Conservation (phyloP, 495 filamentous ascomycete genomes). For the Aspergillus heteromorphus region DNA sequence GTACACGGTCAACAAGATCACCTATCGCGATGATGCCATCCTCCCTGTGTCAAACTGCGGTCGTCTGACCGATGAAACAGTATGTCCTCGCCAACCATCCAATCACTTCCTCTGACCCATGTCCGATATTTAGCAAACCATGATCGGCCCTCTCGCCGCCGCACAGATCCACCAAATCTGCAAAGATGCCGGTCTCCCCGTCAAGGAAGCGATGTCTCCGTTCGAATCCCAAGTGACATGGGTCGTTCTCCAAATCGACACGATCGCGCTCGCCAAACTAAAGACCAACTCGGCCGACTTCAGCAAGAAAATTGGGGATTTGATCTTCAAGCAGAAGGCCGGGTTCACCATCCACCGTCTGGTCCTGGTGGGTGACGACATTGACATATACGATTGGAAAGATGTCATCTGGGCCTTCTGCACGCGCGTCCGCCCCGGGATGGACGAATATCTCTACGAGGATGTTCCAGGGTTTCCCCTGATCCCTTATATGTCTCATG, state of each 20-base stretch:
- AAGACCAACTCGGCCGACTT: slow-evolving; percentile 20
- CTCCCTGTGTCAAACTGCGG: slow-evolving; percentile 23
- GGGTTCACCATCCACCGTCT: slow-evolving; percentile 22
- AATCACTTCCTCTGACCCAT: too few relatives aligned
- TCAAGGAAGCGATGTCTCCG: slow-evolving; percentile 17
- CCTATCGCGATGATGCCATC: slow-evolving; percentile 23
- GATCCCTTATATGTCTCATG: slow-evolving; percentile 26
- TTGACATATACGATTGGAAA: slow-evolving; percentile 17
- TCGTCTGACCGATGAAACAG: slow-evolving; percentile 22
- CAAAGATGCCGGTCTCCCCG: slow-evolving; percentile 18
- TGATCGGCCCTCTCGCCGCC: slow-evolving; percentile 17
- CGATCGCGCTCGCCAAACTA: slow-evolving; percentile 7
- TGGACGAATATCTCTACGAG: slow-evolving; percentile 24
- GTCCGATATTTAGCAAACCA: neutral
- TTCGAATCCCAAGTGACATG: slow-evolving; percentile 26
- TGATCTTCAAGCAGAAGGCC: slow-evolving; percentile 20
- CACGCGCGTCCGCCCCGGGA: slow-evolving; percentile 23
- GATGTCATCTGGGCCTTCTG: slow-evolving; percentile 29
- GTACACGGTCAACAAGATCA: slow-evolving; percentile 26
- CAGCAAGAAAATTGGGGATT: slow-evolving; percentile 14
- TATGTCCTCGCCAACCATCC: neutral
- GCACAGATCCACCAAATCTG: slow-evolving; percentile 25
- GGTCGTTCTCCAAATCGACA: slow-evolving; percentile 23
- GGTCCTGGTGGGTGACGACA: slow-evolving; percentile 25
- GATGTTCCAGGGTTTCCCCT: slow-evolving; percentile 19